Evolutionary conservation across 1,139 yeast genomes (phyloP), one percentile per base, ranked within the genome.

Genomic region (Diutina catenulata): DNA sequence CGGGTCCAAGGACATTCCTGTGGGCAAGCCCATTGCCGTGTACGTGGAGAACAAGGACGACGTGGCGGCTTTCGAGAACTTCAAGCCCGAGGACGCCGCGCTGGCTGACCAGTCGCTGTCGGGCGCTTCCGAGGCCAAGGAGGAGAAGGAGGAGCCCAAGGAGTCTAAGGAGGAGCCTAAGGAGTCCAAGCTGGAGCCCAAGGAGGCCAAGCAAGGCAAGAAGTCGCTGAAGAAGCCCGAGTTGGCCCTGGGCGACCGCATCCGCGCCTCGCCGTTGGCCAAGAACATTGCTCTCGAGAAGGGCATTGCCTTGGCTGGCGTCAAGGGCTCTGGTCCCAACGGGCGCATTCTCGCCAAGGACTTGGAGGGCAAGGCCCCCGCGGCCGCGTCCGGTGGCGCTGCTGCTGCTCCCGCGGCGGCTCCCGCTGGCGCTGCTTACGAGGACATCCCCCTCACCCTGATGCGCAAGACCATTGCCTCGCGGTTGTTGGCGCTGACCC

Each of bases 381-480:
- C 74, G 21, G 48, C 68, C 19, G 49, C 74, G 21, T 48, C 68
- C 19, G 33, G 33, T 18, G 33, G 9, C 18, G 47, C 68, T 14
- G 49, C 70, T 25, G 53, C 78, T 28, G 53, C 77, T 28, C 55
- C 74, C 32, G 53, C 77, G 25, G 60, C 78, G 27, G 63, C 80
- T 33, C 47, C 79, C 10, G 60, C 80, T 29, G 59, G 67, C 40
- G 75, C 81, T 35, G 47, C 76, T 22, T 87, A 66, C 63, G 80
- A 73, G 54, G 99, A 91, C 58, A 75, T 78, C 44, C 95, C 95
- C 54, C 70, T 91, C 58, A 68, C 94, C 43, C 72, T 73, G 55
- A 91, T 91, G 97, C 83, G 99, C 71, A 80, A 80, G 65, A 83
- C 93, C 49, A 91, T 91, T 55, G 95, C 95, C 49, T 61, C 77